Evolutionary conservation across 495 filamentous ascomycete species (phyloP).

Genomic region (Talaromyces borbonicus): DNA sequence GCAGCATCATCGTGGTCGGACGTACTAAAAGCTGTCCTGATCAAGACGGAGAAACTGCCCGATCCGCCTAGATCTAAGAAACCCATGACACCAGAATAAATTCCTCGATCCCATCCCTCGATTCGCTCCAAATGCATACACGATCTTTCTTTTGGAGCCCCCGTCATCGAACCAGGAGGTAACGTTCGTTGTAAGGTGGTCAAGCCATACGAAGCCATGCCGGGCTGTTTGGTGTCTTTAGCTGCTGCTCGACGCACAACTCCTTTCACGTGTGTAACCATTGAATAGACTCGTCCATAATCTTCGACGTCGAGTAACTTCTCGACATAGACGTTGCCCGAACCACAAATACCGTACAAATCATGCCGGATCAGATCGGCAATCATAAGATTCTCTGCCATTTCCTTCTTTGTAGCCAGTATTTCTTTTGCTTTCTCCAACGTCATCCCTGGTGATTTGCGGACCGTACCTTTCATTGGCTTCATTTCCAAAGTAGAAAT

Average conservation of each 20-base stretch:
- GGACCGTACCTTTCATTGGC: slow-evolving; percentile 94
- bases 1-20: slow-evolving; percentile 43
- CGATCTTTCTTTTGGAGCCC: slow-evolving; percentile 82
- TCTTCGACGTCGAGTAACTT: slow-evolving; percentile 81
- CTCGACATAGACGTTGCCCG: slow-evolving; percentile 52
- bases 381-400: slow-evolving; percentile 97
- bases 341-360: slow-evolving; percentile 67
- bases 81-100: slow-evolving; percentile 85
- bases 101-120: slow-evolving; percentile 55
- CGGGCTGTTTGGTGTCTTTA: slow-evolving; percentile 22
- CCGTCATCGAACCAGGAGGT: slow-evolving; percentile 91
- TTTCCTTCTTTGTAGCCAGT: slow-evolving; percentile 73
- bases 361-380: slow-evolving; percentile 92
- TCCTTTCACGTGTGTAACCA: slow-evolving; percentile 80
- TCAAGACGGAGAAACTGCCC: slow-evolving; percentile 82
- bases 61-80: slow-evolving; percentile 79
- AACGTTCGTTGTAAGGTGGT: slow-evolving; percentile 69
- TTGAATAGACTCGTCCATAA: slow-evolving; percentile 79
- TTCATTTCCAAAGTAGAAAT: slow-evolving; percentile 37
- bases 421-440: slow-evolving; percentile 56
- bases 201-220: slow-evolving; percentile 47
- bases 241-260: slow-evolving; percentile 33
- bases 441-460: slow-evolving; percentile 55
- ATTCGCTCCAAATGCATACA: slow-evolving; percentile 68
- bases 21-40: slow-evolving; percentile 60